Evolutionary conservation across 192 early-diverging fungal species (phyloP).

Genomic region (Coemansia sp.): DNA sequence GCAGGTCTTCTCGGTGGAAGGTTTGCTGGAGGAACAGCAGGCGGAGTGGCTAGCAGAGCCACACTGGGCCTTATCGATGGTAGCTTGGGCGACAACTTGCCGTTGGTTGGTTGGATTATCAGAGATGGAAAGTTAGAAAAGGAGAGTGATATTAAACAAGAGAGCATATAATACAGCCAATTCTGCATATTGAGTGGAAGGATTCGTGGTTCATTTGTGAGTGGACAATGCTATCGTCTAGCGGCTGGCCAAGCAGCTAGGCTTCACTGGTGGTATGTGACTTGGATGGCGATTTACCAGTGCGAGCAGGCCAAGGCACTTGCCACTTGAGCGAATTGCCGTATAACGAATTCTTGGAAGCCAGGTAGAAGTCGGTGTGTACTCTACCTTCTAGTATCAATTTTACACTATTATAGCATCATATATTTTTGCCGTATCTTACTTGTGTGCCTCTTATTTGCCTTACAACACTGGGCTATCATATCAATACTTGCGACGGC

Average conservation of each 20-base stretch:
- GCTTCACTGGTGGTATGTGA: background rate
- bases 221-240: background rate
- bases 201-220: background rate
- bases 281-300: background rate
- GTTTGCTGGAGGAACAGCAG: conserved; percentile 43
- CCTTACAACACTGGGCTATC: background rate
- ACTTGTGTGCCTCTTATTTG: background rate
- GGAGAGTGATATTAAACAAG: background rate
- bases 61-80: conserved; percentile 30
- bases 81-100: conserved; percentile 26
- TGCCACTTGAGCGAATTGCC: background rate
- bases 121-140: conserved; percentile 19
- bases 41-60: conserved; percentile 32
- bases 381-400: background rate
- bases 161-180: background rate
- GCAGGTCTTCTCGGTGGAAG: conserved; percentile 36
- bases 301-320: background rate
- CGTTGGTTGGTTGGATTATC: conserved; percentile 45
- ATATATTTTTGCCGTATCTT: background rate
- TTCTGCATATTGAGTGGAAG: background rate
- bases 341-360: background rate
- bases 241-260: background rate
- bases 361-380: background rate
- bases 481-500: background rate
- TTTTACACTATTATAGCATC: background rate